Evolutionary conservation across 164 flowering plant species (phyloP).

Genomic region (Protea cynaroides): DNA sequence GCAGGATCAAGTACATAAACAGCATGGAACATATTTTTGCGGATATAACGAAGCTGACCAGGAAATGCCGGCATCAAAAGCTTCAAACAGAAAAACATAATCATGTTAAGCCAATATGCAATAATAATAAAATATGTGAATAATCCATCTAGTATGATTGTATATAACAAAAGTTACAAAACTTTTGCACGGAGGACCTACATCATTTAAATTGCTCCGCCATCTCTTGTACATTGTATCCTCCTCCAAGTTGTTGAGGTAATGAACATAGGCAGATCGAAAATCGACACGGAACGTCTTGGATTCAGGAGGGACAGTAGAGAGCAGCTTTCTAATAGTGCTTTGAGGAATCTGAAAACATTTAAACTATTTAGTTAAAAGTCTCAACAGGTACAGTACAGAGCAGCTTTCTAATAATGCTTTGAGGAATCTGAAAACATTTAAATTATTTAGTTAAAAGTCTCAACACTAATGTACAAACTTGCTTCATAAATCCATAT

Average conservation of each 20-base stretch:
- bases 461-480: background rate
- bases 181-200: constrained; percentile 11
- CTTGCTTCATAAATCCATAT: background rate
- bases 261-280: constrained; percentile 84
- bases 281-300: constrained; percentile 72
- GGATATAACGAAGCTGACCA: constrained; percentile 90
- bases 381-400: constrained; percentile 60
- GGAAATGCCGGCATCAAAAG: constrained; percentile 96
- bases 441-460: constrained; percentile 10
- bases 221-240: constrained; percentile 86
- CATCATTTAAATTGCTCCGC: constrained; percentile 94
- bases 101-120: background rate
- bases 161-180: background rate
- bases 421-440: constrained; percentile 66
- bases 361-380: constrained; percentile 10
- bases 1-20: constrained; percentile 91
- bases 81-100: constrained; percentile 29
- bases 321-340: constrained; percentile 51
- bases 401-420: constrained; percentile 49
- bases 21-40: constrained; percentile 93
- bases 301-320: constrained; percentile 57
- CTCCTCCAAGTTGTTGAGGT: constrained; percentile 93
- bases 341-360: constrained; percentile 66
- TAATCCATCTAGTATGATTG: background rate
- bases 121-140: background rate